phyloP scores from a whole-genome alignment of 208 protist species.

The Acanthamoeba pearcei region DNA sequence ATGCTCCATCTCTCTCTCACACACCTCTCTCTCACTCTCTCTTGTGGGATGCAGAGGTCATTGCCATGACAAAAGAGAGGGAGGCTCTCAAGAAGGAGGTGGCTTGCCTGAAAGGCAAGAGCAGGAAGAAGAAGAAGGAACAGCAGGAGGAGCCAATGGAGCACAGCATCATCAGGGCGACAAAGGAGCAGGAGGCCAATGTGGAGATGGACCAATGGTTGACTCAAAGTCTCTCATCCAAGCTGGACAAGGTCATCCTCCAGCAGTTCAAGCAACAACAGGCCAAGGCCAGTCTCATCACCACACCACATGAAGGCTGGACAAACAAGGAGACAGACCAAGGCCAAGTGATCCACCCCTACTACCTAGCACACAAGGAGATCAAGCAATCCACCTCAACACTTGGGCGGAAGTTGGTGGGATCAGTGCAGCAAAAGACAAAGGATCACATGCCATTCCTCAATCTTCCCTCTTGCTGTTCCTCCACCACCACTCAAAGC shows the following conservation, averaged over 20 bases:
- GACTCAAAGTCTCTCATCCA: not conserved
- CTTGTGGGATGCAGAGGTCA: not conserved
- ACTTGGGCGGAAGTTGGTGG: constrained; percentile 9
- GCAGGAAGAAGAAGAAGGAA: constrained; percentile 14
- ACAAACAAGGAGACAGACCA: not conserved
- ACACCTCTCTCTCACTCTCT: not conserved
- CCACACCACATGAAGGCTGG: not conserved
- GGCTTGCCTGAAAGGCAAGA: not conserved
- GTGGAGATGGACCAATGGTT: not conserved
- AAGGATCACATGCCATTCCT: constrained; percentile 48
- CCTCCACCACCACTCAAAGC: not conserved
- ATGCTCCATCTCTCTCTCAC: not conserved
- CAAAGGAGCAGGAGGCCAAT: not conserved
- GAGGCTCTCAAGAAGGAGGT: constrained; percentile 19
- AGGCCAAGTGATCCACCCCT: not conserved
- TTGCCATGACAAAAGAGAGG: not conserved
- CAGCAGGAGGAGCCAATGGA: not conserved
- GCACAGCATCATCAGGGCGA: not conserved
- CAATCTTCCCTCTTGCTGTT: not conserved
- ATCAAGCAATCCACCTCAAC: constrained; percentile 7
- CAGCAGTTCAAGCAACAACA: not conserved
- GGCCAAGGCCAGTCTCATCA: not conserved
- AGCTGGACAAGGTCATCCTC: not conserved
- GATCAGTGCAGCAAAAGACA: not conserved
- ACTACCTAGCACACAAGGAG: not conserved